These are phyloP conservation scores for Gentiana dahurica DNA, from an alignment of 257 asterid species.

Conservation along the genomic window DNA sequence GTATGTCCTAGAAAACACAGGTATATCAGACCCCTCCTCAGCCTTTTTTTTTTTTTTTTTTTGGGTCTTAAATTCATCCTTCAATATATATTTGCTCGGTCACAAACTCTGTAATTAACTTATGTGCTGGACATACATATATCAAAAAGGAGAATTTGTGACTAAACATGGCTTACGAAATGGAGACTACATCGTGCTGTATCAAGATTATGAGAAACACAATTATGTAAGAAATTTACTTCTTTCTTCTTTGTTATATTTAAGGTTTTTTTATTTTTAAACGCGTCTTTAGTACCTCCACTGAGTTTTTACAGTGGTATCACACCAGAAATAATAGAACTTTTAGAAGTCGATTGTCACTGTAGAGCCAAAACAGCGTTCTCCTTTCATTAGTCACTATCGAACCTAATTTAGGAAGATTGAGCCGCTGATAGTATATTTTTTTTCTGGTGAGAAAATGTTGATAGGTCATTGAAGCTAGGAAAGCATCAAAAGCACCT, in stretches of 20 bases:
- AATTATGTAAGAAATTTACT: constrained; percentile 19
- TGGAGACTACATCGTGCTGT: constrained; percentile 29
- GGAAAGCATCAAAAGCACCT: constrained; percentile 22
- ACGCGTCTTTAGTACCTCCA: neutral
- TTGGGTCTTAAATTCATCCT: no score
- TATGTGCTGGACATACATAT: neutral
- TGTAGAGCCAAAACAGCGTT: no score
- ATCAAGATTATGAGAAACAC: constrained; percentile 20
- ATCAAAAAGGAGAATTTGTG: constrained; percentile 24
- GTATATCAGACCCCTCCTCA: constrained; percentile 8
- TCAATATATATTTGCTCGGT: neutral
- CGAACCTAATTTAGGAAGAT: no score
- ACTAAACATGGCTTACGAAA: constrained; percentile 20
- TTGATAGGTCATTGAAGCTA: constrained; percentile 31
- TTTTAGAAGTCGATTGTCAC: neutral
- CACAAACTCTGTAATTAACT: neutral
- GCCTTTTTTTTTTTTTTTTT: neutral
- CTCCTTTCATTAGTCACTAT: no score
- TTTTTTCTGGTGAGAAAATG: no score
- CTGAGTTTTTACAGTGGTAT: neutral
- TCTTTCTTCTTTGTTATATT: neutral
- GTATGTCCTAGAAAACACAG: constrained; percentile 46
- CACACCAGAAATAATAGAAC: neutral
- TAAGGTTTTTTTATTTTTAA: neutral
- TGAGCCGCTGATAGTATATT: no score